Evolutionary conservation across 2,329 filamentous ascomycete species (phyloP), one percentile per base, ranked within the genome.

Genomic region (Fusarium marasasianum): DNA sequence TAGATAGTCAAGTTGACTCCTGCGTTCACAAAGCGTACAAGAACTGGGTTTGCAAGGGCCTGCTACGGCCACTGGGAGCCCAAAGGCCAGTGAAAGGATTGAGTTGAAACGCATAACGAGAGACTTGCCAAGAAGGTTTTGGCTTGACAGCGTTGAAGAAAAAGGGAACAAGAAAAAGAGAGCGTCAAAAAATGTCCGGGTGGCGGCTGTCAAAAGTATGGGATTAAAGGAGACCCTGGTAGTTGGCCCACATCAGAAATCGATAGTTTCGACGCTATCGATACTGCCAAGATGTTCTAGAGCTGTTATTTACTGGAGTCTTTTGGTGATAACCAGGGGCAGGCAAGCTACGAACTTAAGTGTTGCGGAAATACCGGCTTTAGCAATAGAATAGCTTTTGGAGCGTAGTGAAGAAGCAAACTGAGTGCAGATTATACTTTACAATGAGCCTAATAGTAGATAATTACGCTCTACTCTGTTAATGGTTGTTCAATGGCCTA

Each of bases 401-500:
- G 33, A 8, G 33, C 33, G 14, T 35, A 15, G 33, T 35, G 14
- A 8, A 35, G 14, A 15, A 35, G 33, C 8, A 6, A 35, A 8
- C 3, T 15, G 3, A 18, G n/a, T 18, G 3, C 13, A 24, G 11
- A 45, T 12, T 9, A 3, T 26, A 8, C 17, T 20, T 5, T 45
- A 8, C 17, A 26, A 20, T 26, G 1, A 9, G 11, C 8, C 6
- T 18, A 18, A 45, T 9, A 13, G 17, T 26, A 45, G 5, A 13
- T 22, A 2, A 22, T 15, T 3, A 41, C 5, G 40, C 22, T 14
- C 22, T 41, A 6, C 13, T 41, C 22, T 13, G 22, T 41, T 6
- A 6, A n/a, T 41, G 1, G 14, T 6, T 14, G 1, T 10, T 6
- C 8, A 10, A 6, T 22, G 6, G 3, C 33, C 15, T 15, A 15